Percentiles rank a stretch among this genome's conserved stretches.
phyloP scores from a whole-genome alignment of 2,329 filamentous ascomycete genomes.

The Nemania diffusa region DNA sequence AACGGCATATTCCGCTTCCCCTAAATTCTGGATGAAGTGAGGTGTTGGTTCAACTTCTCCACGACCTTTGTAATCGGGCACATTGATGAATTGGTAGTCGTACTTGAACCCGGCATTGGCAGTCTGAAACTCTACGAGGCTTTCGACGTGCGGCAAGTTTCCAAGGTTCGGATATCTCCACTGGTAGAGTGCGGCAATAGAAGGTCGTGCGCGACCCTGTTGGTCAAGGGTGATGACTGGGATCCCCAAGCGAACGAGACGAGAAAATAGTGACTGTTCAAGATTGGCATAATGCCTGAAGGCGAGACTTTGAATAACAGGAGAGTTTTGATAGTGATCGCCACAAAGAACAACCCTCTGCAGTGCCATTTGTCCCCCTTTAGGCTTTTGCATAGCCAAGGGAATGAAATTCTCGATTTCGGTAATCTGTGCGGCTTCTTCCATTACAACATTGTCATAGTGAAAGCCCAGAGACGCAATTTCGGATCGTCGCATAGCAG shows the following conservation, averaged over 20 bases:
- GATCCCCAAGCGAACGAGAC: slow-evolving; percentile 90
- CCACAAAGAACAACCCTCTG: slow-evolving; percentile 93
- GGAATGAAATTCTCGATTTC: slow-evolving; percentile 98
- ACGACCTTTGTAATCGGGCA: slow-evolving; percentile 88
- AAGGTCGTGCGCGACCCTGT: slow-evolving; percentile 89
- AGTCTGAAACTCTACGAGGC: slow-evolving; percentile 74
- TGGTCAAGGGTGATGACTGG: slow-evolving; percentile 90
- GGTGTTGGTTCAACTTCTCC: slow-evolving; percentile 91
- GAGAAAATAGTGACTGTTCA: slow-evolving; percentile 93
- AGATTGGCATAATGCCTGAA: slow-evolving; percentile 96
- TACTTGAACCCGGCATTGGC: slow-evolving; percentile 94
- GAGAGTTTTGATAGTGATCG: slow-evolving; percentile 96
- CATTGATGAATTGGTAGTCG: slow-evolving; percentile 97
- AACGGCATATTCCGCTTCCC: slow-evolving; percentile 96
- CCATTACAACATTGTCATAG: slow-evolving; percentile 98
- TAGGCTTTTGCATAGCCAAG: slow-evolving; percentile 86
- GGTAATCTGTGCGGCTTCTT: slow-evolving; percentile 97
- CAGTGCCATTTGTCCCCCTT: slow-evolving; percentile 76
- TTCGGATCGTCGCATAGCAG: slow-evolving; percentile 90
- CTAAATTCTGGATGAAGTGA: slow-evolving; percentile 95
- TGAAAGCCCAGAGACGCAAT: slow-evolving; percentile 93
- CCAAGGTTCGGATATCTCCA: slow-evolving; percentile 89
- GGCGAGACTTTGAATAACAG: slow-evolving; percentile 92
- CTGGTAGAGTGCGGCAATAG: slow-evolving; percentile 87
- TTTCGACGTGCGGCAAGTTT: slow-evolving; percentile 80